Evolutionary conservation across 2,329 filamentous ascomycete species (phyloP), one percentile per base, ranked within the genome.

Genomic region (Colletotrichum karsti): DNA sequence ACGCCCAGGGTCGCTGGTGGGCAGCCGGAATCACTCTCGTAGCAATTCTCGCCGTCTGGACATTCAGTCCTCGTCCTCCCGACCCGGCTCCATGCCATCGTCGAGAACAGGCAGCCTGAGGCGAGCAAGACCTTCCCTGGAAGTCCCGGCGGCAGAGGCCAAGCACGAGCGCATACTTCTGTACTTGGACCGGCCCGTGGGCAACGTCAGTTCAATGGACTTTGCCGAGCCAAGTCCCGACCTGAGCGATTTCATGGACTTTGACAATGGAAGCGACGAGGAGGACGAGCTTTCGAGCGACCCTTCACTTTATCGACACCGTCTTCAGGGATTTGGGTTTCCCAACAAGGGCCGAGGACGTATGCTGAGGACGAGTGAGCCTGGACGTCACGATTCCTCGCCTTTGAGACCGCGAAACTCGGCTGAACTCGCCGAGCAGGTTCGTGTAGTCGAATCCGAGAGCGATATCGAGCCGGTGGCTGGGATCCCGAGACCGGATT

Each of bases 401-500:
- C 66, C 55, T n/a, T 13, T 61, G 48, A 48, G 66, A 20, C 66
- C 66, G 20, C 51, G 56, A 8, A 51, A 30, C 41, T 18, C 37
- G 15, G 18, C 20, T 22, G 46, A 39, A 18, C 15, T 26, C 42
- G 20, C 51, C 22, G 63, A 60, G 22, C 48, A 58, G 5, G 41
- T 55, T 10, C 55, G 30, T 9, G 42, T 61, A 3, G 57, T 71
- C 12, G 73, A 73, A 24, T 70, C 72, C 42, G 71, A 75, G 26
- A 63, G 70, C 24, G 71, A 72, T 15, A 54, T 67, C 24, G 70
- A 72, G 39, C 73, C 72, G 6, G 62, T 71, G 46, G 71, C 53
- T 13, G 74, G 70, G 5, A 66, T 82, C 6, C 79, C 81, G 6
- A 76, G 81, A 22, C 81, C 83, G 3, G 82, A 85, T 35, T 77